Percentiles rank a stretch among this genome's conserved stretches.
Evolutionary conservation across 176 grass and related monocot species (phyloP).

Genomic region (Paspalum vaginatum): DNA sequence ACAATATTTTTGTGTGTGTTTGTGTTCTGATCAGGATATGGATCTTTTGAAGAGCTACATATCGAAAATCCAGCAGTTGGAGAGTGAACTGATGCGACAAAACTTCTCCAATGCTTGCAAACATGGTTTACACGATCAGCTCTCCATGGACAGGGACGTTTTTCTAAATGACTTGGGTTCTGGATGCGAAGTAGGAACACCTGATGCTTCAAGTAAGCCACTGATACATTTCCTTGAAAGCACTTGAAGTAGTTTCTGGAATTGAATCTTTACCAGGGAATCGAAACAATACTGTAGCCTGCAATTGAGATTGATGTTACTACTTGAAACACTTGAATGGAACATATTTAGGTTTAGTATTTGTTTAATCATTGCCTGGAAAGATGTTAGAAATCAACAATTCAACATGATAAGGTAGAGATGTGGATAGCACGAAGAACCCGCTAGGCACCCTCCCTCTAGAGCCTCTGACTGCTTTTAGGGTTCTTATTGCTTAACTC

Average conservation of each 20-base stretch:
- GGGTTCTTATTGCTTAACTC: no score
- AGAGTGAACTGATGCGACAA: slow-evolving; percentile 68
- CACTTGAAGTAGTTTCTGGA: slow-evolving; percentile 2
- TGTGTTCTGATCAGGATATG: slow-evolving; percentile 51
- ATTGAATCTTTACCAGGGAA: not conserved
- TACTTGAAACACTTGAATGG: not conserved
- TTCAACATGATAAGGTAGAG: no score
- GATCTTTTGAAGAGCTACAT: slow-evolving; percentile 79
- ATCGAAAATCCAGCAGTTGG: slow-evolving; percentile 86
- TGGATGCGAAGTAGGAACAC: slow-evolving; percentile 56
- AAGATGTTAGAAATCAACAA: not conserved
- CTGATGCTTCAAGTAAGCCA: slow-evolving; percentile 59
- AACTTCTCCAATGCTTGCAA: slow-evolving; percentile 60
- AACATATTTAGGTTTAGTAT: not conserved
- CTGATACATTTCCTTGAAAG: not conserved
- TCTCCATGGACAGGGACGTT: slow-evolving; percentile 52
- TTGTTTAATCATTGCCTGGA: not conserved
- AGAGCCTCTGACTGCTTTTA: no score
- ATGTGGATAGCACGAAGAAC: no score
- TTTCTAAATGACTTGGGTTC: slow-evolving; percentile 59
- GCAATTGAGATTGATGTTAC: not conserved
- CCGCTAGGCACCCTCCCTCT: no score
- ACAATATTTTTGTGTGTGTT: slow-evolving; percentile 1
- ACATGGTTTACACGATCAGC: slow-evolving; percentile 59
- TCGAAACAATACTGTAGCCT: not conserved